phyloP scores from a whole-genome alignment of 192 early-diverging fungal genomes.

The Umbelopsis vinacea region DNA sequence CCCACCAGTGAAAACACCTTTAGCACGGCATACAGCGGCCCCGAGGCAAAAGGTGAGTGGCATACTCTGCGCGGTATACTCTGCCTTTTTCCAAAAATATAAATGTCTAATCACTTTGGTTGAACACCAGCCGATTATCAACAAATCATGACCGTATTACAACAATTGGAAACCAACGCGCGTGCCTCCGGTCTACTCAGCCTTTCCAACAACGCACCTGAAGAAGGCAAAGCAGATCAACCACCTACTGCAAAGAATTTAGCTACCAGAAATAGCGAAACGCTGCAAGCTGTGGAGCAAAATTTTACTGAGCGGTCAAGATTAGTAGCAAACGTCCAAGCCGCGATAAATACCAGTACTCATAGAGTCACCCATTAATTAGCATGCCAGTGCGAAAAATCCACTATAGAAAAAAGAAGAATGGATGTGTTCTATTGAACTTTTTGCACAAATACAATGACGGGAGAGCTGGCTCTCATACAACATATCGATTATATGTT shows the following conservation, averaged over 20 bases:
- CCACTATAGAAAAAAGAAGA: no score
- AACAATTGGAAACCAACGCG: constrained; percentile 31
- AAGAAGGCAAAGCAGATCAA: constrained; percentile 8
- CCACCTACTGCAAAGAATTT: constrained; percentile 27
- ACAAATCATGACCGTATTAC: constrained; percentile 28
- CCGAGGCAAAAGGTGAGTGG: not conserved
- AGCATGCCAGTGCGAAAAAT: no score
- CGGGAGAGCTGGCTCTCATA: not conserved
- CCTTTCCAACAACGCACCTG: constrained; percentile 22
- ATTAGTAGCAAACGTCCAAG: constrained; percentile 35
- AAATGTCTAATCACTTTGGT: not conserved
- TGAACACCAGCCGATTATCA: constrained; percentile 31
- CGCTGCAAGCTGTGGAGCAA: constrained; percentile 31
- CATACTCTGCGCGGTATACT: not conserved
- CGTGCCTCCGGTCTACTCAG: constrained; percentile 35
- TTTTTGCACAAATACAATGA: not conserved
- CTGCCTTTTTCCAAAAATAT: no score
- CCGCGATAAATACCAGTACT: constrained; percentile 28
- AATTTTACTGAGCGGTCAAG: constrained; percentile 37
- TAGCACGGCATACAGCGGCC: not conserved
- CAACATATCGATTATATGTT: not conserved
- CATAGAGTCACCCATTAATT: not conserved
- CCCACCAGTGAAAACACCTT: constrained; percentile 14
- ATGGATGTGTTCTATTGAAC: no score
- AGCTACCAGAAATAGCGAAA: constrained; percentile 33